phyloP scores from a whole-genome alignment of 441 rosid genomes.

The Populus tomentosa region DNA sequence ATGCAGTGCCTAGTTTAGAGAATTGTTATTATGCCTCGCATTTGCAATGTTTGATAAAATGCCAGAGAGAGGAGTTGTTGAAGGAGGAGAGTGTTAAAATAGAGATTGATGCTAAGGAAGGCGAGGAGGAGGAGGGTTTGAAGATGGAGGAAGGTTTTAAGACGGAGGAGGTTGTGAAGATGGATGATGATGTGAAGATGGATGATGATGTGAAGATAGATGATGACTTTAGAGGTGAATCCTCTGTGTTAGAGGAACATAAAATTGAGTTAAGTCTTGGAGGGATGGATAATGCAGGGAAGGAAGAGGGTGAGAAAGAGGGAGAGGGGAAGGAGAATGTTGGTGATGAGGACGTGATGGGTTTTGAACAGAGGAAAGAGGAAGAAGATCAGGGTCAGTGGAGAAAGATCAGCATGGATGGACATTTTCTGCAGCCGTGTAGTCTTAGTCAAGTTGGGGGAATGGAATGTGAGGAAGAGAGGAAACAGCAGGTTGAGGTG shows the following conservation, averaged over 20 bases:
- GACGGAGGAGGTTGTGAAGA: too few species aligned
- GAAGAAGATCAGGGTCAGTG: conserved; percentile 21
- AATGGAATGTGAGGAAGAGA: conserved; percentile 25
- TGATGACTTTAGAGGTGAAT: conserved; percentile 23
- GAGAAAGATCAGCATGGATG: conserved; percentile 24
- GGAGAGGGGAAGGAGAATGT: conserved; percentile 19
- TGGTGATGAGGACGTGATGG: background rate
- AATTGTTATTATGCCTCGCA: conserved; percentile 87
- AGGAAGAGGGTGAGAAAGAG: conserved; percentile 12
- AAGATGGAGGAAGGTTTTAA: conserved; percentile 31
- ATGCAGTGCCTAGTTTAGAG: conserved; percentile 32
- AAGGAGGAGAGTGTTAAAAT: conserved; percentile 1
- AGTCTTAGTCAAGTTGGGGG: conserved; percentile 9
- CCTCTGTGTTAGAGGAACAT: conserved; percentile 36
- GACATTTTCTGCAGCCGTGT: conserved; percentile 33
- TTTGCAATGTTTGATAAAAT: conserved; percentile 32
- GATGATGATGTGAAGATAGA: conserved; percentile 24
- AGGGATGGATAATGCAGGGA: conserved; percentile 17
- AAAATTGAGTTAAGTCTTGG: conserved; percentile 47
- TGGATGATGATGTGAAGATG: conserved; percentile 14
- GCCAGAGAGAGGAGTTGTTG: conserved; percentile 42
- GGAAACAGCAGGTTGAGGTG: conserved; percentile 30
- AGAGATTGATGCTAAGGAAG: background rate
- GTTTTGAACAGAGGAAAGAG: background rate
- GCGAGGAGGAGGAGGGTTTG: conserved; percentile 12